These are phyloP conservation scores for Glycine latifolia DNA, from an alignment of 306 rosid species.

Conservation along the genomic window DNA sequence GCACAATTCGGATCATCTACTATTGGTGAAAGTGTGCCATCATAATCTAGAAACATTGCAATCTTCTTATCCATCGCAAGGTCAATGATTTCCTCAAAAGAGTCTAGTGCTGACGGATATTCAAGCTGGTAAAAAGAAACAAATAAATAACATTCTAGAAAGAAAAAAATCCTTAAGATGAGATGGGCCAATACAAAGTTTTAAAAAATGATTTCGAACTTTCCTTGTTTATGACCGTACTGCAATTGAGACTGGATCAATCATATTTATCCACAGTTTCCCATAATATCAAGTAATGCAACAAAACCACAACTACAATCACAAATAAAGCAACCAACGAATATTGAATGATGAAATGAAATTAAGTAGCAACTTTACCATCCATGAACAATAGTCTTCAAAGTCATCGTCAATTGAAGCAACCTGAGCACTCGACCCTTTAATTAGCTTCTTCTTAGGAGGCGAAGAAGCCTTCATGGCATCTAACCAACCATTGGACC, in stretches of 20 bases:
- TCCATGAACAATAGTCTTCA: slow-evolving; percentile 69
- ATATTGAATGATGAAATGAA: background rate
- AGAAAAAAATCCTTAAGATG: background rate
- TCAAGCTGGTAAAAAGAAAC: slow-evolving; percentile 57
- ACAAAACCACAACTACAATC: background rate
- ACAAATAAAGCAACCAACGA: background rate
- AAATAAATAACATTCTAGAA: slow-evolving; percentile 12
- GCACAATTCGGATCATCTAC: slow-evolving; percentile 94
- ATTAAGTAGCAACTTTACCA: slow-evolving; percentile 54
- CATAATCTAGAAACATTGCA: slow-evolving; percentile 88
- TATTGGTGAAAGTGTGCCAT: slow-evolving; percentile 95
- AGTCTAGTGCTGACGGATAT: slow-evolving; percentile 84
- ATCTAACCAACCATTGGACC: slow-evolving; percentile 91
- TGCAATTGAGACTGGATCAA: background rate
- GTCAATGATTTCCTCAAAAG: slow-evolving; percentile 62
- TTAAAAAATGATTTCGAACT: background rate
- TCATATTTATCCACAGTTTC: background rate
- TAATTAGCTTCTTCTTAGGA: slow-evolving; percentile 73
- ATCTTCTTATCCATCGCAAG: slow-evolving; percentile 72
- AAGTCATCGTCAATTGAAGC: slow-evolving; percentile 67
- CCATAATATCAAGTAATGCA: background rate
- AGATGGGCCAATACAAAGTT: background rate
- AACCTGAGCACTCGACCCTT: slow-evolving; percentile 57
- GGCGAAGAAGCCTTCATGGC: slow-evolving; percentile 98
- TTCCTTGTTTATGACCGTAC: background rate